Conservation (phyloP, 2,329 filamentous ascomycete genomes). For the Xylariaceae sp. region DNA sequence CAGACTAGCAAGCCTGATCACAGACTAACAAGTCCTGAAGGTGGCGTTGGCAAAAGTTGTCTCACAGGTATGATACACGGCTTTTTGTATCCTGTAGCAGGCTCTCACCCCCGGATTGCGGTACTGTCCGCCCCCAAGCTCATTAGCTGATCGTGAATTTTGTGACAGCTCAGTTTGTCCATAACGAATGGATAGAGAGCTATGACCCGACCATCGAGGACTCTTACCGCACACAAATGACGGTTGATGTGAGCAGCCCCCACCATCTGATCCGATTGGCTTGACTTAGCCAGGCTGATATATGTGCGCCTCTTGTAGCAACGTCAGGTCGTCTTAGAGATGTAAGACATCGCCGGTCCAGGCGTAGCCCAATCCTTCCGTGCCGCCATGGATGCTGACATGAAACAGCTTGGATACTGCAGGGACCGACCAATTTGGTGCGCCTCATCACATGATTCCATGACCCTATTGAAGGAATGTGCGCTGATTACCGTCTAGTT, state of each 20-base stretch:
- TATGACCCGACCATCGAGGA: constrained; percentile 77
- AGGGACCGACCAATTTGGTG: constrained; percentile 89
- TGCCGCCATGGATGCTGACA: constrained; percentile 26
- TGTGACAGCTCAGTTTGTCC: constrained; percentile 75
- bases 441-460: constrained; percentile 34
- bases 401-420: constrained; percentile 70
- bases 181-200: constrained; percentile 90
- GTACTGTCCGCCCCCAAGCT: constrained; percentile 1
- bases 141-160: constrained; percentile 19
- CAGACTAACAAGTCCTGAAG: constrained; percentile 38
- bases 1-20: not conserved
- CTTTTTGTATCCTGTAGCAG: constrained; percentile 2
- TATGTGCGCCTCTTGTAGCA: constrained; percentile 48
- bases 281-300: constrained; percentile 31
- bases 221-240: constrained; percentile 67
- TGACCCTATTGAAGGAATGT: not conserved
- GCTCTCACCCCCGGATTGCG: constrained; percentile 1
- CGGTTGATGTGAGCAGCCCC: constrained; percentile 69
- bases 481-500: constrained; percentile 37
- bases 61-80: constrained; percentile 61
- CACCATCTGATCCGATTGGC: constrained; percentile 16
- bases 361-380: constrained; percentile 22
- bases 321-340: constrained; percentile 83
- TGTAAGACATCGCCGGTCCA: constrained; percentile 50
- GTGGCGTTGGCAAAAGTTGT: constrained; percentile 89